A percentile compares a stretch with the other conserved stretches of the same genome.
phyloP scores from a whole-genome alignment of 1,284 basidiomycete species.

The Boletellus deceptivus region DNA sequence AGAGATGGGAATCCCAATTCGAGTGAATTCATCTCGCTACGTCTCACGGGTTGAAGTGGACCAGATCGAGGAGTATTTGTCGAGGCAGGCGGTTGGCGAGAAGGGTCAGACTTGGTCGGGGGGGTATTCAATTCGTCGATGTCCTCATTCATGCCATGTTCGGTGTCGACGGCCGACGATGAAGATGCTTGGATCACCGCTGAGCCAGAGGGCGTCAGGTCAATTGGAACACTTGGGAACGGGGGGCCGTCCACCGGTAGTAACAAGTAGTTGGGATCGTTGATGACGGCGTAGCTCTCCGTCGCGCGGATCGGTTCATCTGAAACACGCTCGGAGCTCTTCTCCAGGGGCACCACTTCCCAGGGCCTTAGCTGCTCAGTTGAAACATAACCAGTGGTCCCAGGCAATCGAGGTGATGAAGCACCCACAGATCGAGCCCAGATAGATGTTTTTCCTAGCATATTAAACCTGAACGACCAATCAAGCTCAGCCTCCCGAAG shows the following conservation, averaged over 20 bases:
- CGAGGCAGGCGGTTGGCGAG: slow-evolving; percentile 2
- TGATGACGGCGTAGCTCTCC: not conserved
- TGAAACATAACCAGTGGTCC: slow-evolving; percentile 14
- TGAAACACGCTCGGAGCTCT: not conserved
- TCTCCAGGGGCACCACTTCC: slow-evolving; percentile 11
- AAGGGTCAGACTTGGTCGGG: slow-evolving; percentile 13
- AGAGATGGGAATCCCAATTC: slow-evolving; percentile 7
- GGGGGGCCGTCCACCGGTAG: not conserved
- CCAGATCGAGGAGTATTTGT: slow-evolving; percentile 7
- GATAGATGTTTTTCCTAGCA: slow-evolving; percentile 4
- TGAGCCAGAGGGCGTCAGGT: not conserved
- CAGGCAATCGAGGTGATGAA: slow-evolving; percentile 5
- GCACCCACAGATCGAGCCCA: slow-evolving; percentile 2
- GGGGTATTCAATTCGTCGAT: slow-evolving; percentile 28
- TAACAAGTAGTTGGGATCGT: not conserved
- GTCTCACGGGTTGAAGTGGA: slow-evolving; percentile 1
- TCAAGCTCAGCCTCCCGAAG: slow-evolving; percentile 12
- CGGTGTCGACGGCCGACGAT: slow-evolving; percentile 12
- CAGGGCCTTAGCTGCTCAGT: slow-evolving; percentile 14
- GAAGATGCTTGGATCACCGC: not conserved
- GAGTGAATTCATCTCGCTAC: not conserved
- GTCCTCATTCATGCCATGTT: slow-evolving; percentile 28
- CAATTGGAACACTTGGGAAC: not conserved
- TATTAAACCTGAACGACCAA: slow-evolving; percentile 3
- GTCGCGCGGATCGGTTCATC: not conserved